phyloP scores from a whole-genome alignment of 768 basidiomycete genomes.

The Filobasidium floriforme region DNA sequence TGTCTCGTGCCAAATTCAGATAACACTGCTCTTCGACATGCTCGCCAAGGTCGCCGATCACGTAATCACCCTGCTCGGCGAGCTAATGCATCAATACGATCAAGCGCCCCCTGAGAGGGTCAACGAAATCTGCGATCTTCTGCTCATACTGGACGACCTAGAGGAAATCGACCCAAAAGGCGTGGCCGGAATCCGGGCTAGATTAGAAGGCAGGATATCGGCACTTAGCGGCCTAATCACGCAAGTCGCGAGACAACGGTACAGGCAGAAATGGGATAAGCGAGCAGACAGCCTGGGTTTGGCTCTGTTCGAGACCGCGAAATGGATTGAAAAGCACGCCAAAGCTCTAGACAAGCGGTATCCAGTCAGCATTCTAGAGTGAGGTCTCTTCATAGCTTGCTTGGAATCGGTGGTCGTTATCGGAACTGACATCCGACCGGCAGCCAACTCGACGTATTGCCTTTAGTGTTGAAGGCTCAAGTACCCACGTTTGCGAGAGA shows the following conservation, averaged over 20 bases:
- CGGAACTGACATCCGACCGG: background rate
- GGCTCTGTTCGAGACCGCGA: conserved; percentile 59
- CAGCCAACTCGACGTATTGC: background rate
- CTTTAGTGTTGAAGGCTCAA: background rate
- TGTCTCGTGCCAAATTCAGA: background rate
- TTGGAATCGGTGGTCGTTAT: background rate
- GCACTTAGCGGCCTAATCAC: conserved; percentile 24
- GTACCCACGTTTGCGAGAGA: conserved; percentile 1
- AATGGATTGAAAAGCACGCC: conserved; percentile 77
- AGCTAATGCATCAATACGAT: conserved; percentile 15
- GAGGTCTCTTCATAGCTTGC: conserved; percentile 32
- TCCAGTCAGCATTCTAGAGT: conserved; percentile 74
- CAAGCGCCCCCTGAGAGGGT: conserved; percentile 8
- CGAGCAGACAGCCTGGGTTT: conserved; percentile 55
- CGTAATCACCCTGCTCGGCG: conserved; percentile 4
- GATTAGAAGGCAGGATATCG: conserved; percentile 4
- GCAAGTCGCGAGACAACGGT: conserved; percentile 29
- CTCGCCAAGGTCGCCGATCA: conserved; percentile 4
- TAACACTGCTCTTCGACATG: background rate
- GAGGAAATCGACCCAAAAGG: conserved; percentile 14
- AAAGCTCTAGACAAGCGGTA: conserved; percentile 82
- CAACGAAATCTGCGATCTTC: conserved; percentile 11
- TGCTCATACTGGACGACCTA: conserved; percentile 10
- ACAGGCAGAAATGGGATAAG: conserved; percentile 29
- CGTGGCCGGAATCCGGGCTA: conserved; percentile 2